Conservation (phyloP, 768 basidiomycete genomes). For the Scleroderma citrinum region DNA sequence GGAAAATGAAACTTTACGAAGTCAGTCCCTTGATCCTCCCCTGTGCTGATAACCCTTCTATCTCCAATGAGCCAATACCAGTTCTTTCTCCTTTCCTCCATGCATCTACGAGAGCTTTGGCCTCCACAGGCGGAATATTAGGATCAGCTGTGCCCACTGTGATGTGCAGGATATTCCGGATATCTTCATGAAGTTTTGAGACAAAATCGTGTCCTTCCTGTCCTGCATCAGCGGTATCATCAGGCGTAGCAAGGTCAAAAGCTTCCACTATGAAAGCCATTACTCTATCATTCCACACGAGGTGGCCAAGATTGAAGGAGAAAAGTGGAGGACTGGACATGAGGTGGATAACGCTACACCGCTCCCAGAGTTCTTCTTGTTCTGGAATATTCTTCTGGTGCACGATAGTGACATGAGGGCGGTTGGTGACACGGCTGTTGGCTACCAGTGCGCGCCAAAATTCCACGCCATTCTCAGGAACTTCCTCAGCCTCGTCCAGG, state of each 20-base stretch:
- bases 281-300: slow-evolving; percentile 73
- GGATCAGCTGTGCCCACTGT: slow-evolving; percentile 71
- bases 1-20: slow-evolving; percentile 4
- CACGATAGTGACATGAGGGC: slow-evolving; percentile 85
- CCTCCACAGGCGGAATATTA: slow-evolving; percentile 61
- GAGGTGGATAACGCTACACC: slow-evolving; percentile 12
- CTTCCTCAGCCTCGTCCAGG: slow-evolving; percentile 32
- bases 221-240: slow-evolving; percentile 22
- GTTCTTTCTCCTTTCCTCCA: slow-evolving; percentile 38
- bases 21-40: slow-evolving; percentile 29
- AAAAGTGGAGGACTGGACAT: slow-evolving; percentile 45
- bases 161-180: slow-evolving; percentile 62
- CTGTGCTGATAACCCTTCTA: slow-evolving; percentile 22
- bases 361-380: slow-evolving; percentile 40
- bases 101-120: slow-evolving; percentile 52
- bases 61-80: slow-evolving; percentile 21
- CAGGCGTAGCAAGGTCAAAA: slow-evolving; percentile 33
- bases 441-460: slow-evolving; percentile 48
- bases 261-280: slow-evolving; percentile 77
- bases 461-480: slow-evolving; percentile 22
- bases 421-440: slow-evolving; percentile 41
- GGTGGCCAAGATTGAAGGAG: slow-evolving; percentile 48
- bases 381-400: slow-evolving; percentile 50
- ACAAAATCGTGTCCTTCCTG: slow-evolving; percentile 44
- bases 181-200: slow-evolving; percentile 37